phyloP scores from a whole-genome alignment of 352 stramenopile species.

The Phytopythium chamaehyphon region DNA sequence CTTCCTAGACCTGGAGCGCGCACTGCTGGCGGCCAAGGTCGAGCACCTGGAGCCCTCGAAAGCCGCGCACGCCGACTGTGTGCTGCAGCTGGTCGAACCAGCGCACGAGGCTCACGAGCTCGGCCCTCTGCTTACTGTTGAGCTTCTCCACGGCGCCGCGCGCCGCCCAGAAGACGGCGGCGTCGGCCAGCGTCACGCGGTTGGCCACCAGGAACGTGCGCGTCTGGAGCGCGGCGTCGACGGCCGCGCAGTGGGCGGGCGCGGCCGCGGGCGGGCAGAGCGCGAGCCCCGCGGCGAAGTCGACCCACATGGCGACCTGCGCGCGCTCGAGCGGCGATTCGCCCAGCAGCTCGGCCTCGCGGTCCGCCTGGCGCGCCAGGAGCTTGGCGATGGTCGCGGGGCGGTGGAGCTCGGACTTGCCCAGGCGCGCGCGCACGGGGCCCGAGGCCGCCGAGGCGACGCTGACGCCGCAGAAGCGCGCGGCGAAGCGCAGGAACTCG shows the following conservation, averaged over 20 bases:
- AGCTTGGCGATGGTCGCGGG: constrained; percentile 70
- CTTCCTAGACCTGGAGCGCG: constrained; percentile 64
- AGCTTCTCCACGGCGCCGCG: constrained; percentile 36
- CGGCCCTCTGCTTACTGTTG: constrained; percentile 28
- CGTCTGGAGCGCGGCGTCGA: constrained; percentile 48
- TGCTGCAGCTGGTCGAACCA: constrained; percentile 88
- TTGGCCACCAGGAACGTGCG: constrained; percentile 68
- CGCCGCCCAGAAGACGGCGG: constrained; percentile 68
- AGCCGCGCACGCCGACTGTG: constrained; percentile 76
- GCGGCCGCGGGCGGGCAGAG: constrained; percentile 29
- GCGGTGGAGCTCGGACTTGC: constrained; percentile 72
- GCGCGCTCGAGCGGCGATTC: constrained; percentile 56
- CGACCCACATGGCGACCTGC: constrained; percentile 76
- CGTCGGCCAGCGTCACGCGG: constrained; percentile 76
- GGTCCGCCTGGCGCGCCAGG: constrained; percentile 67
- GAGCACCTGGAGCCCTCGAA: constrained; percentile 70
- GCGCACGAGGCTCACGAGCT: constrained; percentile 59
- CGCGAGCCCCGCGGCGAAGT: constrained; percentile 51
- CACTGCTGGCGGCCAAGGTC: constrained; percentile 39
- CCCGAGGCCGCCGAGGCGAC: constrained; percentile 67
- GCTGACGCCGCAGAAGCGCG: constrained; percentile 76
- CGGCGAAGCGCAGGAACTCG: constrained; percentile 78
- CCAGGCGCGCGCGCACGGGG: constrained; percentile 67
- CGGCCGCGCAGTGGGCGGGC: constrained; percentile 52
- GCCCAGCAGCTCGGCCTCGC: constrained; percentile 66